Evolutionary conservation across 805 yeast genomes (phyloP), one percentile per base, ranked within the genome.

Genomic region (Saccharomycopsis synnaedendra): DNA sequence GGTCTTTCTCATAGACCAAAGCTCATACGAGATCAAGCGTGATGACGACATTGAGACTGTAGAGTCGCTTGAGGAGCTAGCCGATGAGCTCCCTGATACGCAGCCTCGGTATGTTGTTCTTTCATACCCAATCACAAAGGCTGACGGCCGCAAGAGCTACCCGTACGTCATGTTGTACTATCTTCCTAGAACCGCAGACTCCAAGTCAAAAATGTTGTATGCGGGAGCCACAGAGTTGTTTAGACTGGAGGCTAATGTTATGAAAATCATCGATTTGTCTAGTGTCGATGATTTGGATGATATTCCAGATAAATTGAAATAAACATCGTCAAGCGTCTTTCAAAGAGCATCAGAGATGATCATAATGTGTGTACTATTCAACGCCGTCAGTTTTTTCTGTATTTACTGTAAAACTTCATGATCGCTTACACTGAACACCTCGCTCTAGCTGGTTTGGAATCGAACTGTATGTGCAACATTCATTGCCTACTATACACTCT

Each of bases 181-280:
- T 80, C 74, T 85, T 51, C 97, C 97, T 3, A 82, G 81, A 30
- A 86, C 95, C 0, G 72, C 86, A n/a, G 82, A 85, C 11, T 90
- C 82, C 60, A 85, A 83, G 47, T 70, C 75, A 58, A 80, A 82
- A 62, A 89, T 88, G 97, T 65, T 85, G 43, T 88, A 87, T 57
- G 97, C 96, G 0, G 95, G 93, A 4, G 94, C 95, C 2, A 75
- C 85, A 28, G 96, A 89, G 60, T 64, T 82, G 54, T 72, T 89
- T 49, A 73, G 90, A 62, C 79, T 76, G 44, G 80, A 82, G 55
- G 82, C 89, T n/a, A 86, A 87, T 11, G 87, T 85, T n/a, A 67
- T 76, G 32, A 65, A 58, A 49, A 54, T 64, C 39, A 52, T 65
- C 30, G 69, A 66, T 41, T 64, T 64, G 5, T 51, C 63, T 8